Evolutionary conservation across 805 yeast species (phyloP).

Genomic region (Tetrapisispora iriomotensis): DNA sequence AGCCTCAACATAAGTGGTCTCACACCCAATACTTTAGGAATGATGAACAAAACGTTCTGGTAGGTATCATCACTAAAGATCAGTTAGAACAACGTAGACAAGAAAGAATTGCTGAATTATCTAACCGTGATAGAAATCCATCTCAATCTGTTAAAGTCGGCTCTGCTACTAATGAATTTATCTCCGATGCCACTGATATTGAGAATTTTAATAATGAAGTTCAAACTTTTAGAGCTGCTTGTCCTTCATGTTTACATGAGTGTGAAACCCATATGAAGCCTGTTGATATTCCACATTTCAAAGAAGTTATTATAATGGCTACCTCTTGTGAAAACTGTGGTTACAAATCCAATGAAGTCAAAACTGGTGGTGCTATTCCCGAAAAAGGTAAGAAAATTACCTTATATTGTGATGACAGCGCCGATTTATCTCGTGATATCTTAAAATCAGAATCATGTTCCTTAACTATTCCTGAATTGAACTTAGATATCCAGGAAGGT

Average conservation of each 20-base stretch:
- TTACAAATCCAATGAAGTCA: conserved; percentile 92
- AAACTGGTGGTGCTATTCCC: conserved; percentile 96
- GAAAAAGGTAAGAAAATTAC: conserved; percentile 67
- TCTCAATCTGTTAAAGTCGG: conserved; percentile 15
- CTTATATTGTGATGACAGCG: conserved; percentile 64
- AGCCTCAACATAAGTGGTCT: conserved; percentile 84
- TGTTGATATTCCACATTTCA: conserved; percentile 94
- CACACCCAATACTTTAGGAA: conserved; percentile 72
- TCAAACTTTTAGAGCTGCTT: conserved; percentile 83
- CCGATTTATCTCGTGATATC: conserved; percentile 89
- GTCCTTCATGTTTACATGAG: conserved; percentile 70
- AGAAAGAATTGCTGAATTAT: conserved; percentile 25
- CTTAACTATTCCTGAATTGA: conserved; percentile 73
- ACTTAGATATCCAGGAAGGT: conserved; percentile 87
- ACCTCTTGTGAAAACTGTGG: conserved; percentile 91
- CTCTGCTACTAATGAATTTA: conserved; percentile 35
- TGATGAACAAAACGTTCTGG: conserved; percentile 74
- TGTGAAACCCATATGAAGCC: conserved; percentile 95
- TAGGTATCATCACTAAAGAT: conserved; percentile 67
- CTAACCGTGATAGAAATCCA: conserved; percentile 30
- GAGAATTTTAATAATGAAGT: conserved; percentile 85
- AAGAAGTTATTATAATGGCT: conserved; percentile 93
- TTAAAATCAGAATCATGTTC: conserved; percentile 92
- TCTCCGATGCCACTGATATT: conserved; percentile 66
- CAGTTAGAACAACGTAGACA: conserved; percentile 36